A percentile compares a stretch with the other conserved stretches of the same genome.
phyloP scores from a whole-genome alignment of 768 basidiomycete species.

The Coprinopsis marcescibilis region DNA sequence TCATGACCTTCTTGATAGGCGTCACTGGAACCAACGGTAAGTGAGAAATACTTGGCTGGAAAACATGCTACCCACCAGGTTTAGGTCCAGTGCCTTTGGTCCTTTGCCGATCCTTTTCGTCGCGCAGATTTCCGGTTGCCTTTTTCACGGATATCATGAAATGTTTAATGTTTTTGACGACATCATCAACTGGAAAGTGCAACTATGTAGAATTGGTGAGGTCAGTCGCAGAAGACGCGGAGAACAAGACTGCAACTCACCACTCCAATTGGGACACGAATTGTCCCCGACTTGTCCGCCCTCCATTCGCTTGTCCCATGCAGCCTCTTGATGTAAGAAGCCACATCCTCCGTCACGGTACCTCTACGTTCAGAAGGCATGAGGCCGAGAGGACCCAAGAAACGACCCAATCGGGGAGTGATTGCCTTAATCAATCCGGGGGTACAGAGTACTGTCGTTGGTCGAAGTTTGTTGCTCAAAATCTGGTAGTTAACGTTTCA shows the following conservation, averaged over 20 bases:
- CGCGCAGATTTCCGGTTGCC: conserved; percentile 65
- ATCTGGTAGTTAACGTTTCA: conserved; percentile 39
- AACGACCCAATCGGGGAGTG: conserved; percentile 72
- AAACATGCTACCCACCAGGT: conserved; percentile 36
- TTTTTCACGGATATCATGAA: conserved; percentile 72
- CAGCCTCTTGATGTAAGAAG: conserved; percentile 71
- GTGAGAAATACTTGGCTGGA: background rate
- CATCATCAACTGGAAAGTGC: conserved; percentile 67
- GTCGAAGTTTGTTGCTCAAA: conserved; percentile 64
- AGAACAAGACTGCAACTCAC: conserved; percentile 33
- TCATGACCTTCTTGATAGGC: conserved; percentile 70
- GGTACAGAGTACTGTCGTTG: conserved; percentile 81
- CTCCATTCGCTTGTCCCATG: conserved; percentile 89
- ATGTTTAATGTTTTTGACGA: conserved; percentile 71
- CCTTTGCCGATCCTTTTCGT: conserved; percentile 40
- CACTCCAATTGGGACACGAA: conserved; percentile 75
- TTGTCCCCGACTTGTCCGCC: conserved; percentile 81
- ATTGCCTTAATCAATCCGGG: conserved; percentile 74
- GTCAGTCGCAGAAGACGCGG: background rate
- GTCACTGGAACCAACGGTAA: conserved; percentile 42
- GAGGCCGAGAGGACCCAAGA: conserved; percentile 80
- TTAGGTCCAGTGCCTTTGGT: conserved; percentile 34
- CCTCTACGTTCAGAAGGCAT: conserved; percentile 96
- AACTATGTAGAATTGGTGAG: conserved; percentile 38
- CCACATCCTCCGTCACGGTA: conserved; percentile 88